Percentiles rank a stretch among this genome's conserved stretches.
phyloP scores from a whole-genome alignment of 2,329 filamentous ascomycete species.

The Geoglossum cookeanum region DNA sequence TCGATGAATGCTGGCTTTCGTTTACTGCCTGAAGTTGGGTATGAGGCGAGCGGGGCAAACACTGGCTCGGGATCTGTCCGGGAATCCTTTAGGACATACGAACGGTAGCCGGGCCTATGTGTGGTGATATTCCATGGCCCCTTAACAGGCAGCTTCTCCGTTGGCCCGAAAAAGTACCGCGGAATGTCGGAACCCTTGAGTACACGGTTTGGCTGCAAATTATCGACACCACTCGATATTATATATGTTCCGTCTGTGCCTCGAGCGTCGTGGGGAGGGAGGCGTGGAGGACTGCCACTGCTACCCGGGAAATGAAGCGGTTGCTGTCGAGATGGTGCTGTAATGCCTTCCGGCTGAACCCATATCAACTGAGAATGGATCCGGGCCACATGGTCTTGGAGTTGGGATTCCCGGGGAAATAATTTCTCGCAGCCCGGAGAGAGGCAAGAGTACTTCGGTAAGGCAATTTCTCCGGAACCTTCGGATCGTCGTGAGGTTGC shows the following conservation, averaged over 20 bases:
- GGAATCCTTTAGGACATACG: neutral
- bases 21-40: neutral
- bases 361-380: neutral
- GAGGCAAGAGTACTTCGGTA: neutral
- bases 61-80: neutral
- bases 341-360: neutral
- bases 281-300: neutral
- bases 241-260: neutral
- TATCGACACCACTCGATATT: neutral
- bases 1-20: neutral
- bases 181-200: neutral
- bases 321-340: neutral
- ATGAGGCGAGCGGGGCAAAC: neutral
- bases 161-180: neutral
- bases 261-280: neutral
- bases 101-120: neutral
- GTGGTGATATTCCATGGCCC: neutral
- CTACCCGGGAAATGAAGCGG: neutral
- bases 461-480: no score
- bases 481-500: no score
- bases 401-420: neutral
- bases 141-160: neutral
- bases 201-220: neutral
- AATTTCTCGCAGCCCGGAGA: neutral
- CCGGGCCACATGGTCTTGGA: neutral